Evolutionary conservation across 1,284 basidiomycete genomes (phyloP).

Genomic region (Gomphus sp.): DNA sequence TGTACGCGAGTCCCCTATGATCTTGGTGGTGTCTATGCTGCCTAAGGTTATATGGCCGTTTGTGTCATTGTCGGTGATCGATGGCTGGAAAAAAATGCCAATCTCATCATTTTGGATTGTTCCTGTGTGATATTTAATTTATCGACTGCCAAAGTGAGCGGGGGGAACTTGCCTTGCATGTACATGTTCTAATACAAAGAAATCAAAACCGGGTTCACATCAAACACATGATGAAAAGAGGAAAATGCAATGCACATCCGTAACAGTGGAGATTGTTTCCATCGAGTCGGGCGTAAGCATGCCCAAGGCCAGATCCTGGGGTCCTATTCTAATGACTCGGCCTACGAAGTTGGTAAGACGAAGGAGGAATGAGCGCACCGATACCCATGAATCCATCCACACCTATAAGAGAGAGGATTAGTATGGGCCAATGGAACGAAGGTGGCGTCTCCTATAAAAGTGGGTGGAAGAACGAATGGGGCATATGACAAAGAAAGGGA

Average conservation of each 20-base stretch:
- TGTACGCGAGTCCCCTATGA: constrained; percentile 20
- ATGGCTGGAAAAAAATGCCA: constrained; percentile 37
- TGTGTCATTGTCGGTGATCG: constrained; percentile 17
- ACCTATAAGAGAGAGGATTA: neutral
- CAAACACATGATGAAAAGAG: neutral
- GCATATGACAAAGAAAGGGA: too few relatives aligned
- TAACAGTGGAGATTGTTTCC: constrained; percentile 25
- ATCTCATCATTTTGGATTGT: constrained; percentile 29
- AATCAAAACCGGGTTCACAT: neutral
- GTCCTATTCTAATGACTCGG: neutral
- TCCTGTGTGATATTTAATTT: constrained; percentile 19
- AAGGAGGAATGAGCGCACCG: neutral
- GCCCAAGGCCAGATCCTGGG: neutral
- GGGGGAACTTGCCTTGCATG: constrained; percentile 3
- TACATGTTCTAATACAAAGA: neutral
- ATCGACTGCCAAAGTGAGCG: neutral
- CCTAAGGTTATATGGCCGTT: constrained; percentile 16
- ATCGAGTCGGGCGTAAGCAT: constrained; percentile 18
- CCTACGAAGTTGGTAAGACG: neutral
- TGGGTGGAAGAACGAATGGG: neutral
- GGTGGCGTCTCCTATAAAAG: too few relatives aligned
- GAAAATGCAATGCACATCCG: constrained; percentile 25
- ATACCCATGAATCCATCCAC: neutral
- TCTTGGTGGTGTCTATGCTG: constrained; percentile 17
- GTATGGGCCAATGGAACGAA: neutral